Evolutionary conservation across 768 basidiomycete species (phyloP), one percentile per base, ranked within the genome.

Genomic region (Kwoniella newhampshirensis): DNA sequence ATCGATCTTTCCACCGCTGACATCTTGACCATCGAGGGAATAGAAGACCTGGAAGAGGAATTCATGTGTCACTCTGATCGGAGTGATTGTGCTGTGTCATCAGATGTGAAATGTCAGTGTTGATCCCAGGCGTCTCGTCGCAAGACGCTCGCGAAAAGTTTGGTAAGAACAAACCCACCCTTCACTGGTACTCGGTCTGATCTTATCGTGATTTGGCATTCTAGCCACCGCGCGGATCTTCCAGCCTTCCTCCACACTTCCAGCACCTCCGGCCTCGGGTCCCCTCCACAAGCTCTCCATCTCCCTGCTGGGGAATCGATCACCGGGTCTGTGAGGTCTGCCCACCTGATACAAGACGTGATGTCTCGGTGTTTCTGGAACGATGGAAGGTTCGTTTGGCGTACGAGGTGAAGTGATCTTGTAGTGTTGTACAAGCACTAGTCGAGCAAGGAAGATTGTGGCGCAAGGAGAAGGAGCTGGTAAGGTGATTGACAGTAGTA

Each of bases 21-120:
- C 60, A 25, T 44, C 50, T 39, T 68, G 57, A 4, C 70, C 72
- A 8, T 75, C 59, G 4, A 75, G 54, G 12, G 74, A 72, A 51
- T 72, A 75, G 52, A 70, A 72, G 17, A 75, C 60, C 30, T 75
- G 68, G 1, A 75, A 47, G 4, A 48, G 27, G 35, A 74, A 46
- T 17, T 68, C 62, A 45, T 75, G 71, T 5, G 50, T 57, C 25
- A 75, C 74, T 21, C 68, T 48, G 20, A 75, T 73, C 4, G 74
- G 74, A n/a, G 74, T 74, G 46, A 72, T 69, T 1, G 72, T 75
- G 1, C 74, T 75, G 39, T 25, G 32, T 13, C n/a, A n/a, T n/a
- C n/a, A n/a, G n/a, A n/a, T n/a, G n/a, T n/a, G n/a, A 30, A 21
- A n/a, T n/a, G n/a, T n/a, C n/a, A n/a, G n/a, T n/a, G n/a, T 11